A percentile compares a stretch with the other conserved stretches of the same genome.
Evolutionary conservation across 768 basidiomycete genomes (phyloP).

Genomic region (Neoboletus magnificus): DNA sequence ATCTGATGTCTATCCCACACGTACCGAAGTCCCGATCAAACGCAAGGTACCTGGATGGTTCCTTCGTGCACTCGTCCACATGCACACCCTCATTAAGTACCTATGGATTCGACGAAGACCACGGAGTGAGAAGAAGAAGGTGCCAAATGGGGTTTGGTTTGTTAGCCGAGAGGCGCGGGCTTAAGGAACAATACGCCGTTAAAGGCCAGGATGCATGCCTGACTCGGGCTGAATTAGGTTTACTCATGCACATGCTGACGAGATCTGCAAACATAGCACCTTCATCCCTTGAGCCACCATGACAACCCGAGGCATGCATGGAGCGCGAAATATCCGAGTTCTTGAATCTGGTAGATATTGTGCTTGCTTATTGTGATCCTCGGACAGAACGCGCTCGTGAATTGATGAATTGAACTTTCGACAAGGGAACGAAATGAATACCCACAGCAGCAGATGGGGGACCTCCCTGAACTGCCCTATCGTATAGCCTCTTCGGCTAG

Average conservation of each 20-base stretch:
- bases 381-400: background rate
- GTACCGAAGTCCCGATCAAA: conserved; percentile 44
- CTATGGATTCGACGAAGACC: conserved; percentile 50
- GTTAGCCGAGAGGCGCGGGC: conserved; percentile 23
- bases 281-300: background rate
- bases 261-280: background rate
- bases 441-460: background rate
- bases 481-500: background rate
- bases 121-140: conserved; percentile 17
- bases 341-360: background rate
- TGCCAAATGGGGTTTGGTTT: conserved; percentile 19
- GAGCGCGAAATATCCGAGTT: background rate
- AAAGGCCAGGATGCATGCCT: background rate
- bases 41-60: conserved; percentile 38
- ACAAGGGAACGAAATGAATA: background rate
- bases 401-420: background rate
- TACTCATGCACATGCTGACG: background rate
- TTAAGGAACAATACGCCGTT: conserved; percentile 50
- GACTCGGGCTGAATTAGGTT: conserved; percentile 1
- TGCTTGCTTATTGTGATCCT: background rate
- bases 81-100: conserved; percentile 60
- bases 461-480: background rate
- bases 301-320: background rate
- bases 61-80: conserved; percentile 50
- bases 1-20: background rate